These are phyloP conservation scores for Boletus insuetus DNA, from an alignment of 768 basidiomycete genomes.

Conservation along the genomic window DNA sequence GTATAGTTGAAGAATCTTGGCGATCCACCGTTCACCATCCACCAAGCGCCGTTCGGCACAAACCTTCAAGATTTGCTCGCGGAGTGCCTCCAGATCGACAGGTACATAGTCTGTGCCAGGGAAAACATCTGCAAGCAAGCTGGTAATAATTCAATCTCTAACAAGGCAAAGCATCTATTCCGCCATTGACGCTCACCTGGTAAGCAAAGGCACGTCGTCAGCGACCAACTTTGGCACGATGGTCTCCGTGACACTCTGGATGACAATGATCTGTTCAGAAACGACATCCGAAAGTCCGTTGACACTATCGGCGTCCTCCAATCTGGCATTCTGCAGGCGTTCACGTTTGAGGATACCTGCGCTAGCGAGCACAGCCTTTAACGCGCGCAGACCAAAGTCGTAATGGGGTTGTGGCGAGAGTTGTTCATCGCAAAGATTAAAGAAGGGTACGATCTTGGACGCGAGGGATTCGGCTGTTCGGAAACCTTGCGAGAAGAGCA, in stretches of 20 bases:
- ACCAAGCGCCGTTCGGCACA: slow-evolving; percentile 86
- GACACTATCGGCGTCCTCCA: slow-evolving; percentile 42
- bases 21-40: slow-evolving; percentile 84
- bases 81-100: slow-evolving; percentile 81
- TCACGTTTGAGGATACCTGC: slow-evolving; percentile 98
- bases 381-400: slow-evolving; percentile 95
- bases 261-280: slow-evolving; percentile 94
- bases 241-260: slow-evolving; percentile 97
- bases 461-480: slow-evolving; percentile 96
- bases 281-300: slow-evolving; percentile 64
- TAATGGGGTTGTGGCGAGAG: slow-evolving; percentile 97
- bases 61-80: slow-evolving; percentile 82
- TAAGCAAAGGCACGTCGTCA: slow-evolving; percentile 92
- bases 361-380: slow-evolving; percentile 94
- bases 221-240: slow-evolving; percentile 98
- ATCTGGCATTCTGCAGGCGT: slow-evolving; percentile 53
- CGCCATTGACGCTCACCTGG: slow-evolving; percentile 54
- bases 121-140: slow-evolving; percentile 94
- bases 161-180: background rate
- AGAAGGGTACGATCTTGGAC: slow-evolving; percentile 98
- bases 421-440: slow-evolving; percentile 97
- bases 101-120: slow-evolving; percentile 91
- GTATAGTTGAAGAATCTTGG: slow-evolving; percentile 95
- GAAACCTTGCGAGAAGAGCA: slow-evolving; percentile 99
- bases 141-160: slow-evolving; percentile 29